Evolutionary conservation across 345 rosid species (phyloP).

Genomic region (Eucalyptus pauciflora): DNA sequence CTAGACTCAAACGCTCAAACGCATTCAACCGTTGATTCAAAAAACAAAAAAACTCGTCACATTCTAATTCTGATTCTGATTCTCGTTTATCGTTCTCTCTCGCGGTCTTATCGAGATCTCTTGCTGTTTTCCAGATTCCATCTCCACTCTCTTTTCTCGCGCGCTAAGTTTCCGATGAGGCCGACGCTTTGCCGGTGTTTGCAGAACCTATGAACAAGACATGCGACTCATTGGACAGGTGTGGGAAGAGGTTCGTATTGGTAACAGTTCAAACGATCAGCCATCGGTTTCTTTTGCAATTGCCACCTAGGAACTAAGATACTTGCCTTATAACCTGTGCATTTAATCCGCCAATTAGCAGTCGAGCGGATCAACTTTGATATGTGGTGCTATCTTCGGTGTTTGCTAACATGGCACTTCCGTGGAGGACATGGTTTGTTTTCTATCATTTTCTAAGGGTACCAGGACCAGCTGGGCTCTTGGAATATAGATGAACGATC

Average conservation of each 20-base stretch:
- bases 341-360: background rate
- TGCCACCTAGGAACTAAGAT: background rate
- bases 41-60: no score
- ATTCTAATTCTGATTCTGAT: no score
- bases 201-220: background rate
- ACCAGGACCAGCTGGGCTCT: background rate
- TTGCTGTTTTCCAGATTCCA: no score
- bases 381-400: background rate
- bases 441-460: background rate
- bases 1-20: no score
- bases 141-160: no score
- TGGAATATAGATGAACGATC: background rate
- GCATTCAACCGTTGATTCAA: no score
- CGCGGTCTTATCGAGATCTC: no score
- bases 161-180: no score
- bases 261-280: no score
- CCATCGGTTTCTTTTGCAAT: no score
- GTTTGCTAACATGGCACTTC: background rate
- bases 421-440: background rate
- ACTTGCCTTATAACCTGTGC: background rate
- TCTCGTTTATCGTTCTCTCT: no score
- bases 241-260: background rate
- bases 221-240: slow-evolving; percentile 37
- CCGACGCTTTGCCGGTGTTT: no score
- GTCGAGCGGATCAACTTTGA: background rate